Conservation (phyloP, 2,329 filamentous ascomycete genomes). For the Seiridium unicorne region DNA sequence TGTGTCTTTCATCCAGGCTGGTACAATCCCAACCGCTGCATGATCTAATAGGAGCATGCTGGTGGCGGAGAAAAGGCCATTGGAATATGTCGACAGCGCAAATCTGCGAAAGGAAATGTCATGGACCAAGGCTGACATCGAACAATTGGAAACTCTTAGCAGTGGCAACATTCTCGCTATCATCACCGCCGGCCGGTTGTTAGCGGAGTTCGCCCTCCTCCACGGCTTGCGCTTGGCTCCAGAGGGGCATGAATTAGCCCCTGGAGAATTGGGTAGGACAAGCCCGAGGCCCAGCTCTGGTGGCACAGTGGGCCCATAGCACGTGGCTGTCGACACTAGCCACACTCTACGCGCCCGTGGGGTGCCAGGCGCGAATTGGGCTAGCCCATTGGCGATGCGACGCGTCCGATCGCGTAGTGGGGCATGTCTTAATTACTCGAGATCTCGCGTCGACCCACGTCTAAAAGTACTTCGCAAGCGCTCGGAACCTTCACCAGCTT, state of each 20-base stretch:
- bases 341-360: neutral
- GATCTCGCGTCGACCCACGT: neutral
- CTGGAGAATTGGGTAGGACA: too few relatives aligned
- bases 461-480: neutral
- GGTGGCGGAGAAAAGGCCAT: too few relatives aligned
- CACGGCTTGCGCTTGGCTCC: neutral
- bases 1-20: conserved; percentile 15
- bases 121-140: neutral
- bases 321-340: neutral
- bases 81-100: too few relatives aligned
- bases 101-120: neutral
- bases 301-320: neutral
- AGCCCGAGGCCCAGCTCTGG: too few relatives aligned
- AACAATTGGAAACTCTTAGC: neutral
- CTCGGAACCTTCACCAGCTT: neutral
- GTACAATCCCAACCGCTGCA: neutral
- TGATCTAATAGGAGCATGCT: neutral
- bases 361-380: neutral
- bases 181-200: neutral
- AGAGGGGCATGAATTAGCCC: too few relatives aligned
- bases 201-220: neutral
- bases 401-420: neutral
- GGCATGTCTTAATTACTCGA: neutral
- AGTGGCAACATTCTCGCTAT: neutral
- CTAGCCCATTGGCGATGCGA: neutral